phyloP scores from a whole-genome alignment of 2,329 filamentous ascomycete species.

The Aspergillus piperis region DNA sequence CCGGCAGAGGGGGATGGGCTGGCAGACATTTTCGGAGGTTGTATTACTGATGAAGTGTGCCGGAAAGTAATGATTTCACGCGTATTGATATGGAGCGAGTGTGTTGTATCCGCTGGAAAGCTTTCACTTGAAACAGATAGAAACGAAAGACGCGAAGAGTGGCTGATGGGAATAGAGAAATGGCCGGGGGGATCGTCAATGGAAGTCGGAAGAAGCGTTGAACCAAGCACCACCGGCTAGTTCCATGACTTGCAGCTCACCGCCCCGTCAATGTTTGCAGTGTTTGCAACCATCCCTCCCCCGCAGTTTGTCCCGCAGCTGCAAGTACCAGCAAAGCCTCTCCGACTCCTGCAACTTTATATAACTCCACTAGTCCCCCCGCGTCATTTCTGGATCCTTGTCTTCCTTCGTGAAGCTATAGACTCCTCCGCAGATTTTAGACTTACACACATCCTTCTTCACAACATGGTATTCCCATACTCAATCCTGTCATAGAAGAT shows the following conservation, averaged over 20 bases:
- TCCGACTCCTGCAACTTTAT: slow-evolving; percentile 1
- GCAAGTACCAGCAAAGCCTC: neutral
- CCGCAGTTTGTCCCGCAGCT: slow-evolving; percentile 30
- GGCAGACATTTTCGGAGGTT: slow-evolving; percentile 38
- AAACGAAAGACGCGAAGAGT: neutral
- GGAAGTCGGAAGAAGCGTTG: slow-evolving; percentile 23
- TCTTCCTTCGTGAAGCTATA: neutral
- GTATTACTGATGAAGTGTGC: neutral
- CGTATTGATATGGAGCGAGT: neutral
- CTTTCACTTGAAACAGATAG: neutral
- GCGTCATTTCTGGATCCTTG: neutral
- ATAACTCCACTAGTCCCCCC: neutral
- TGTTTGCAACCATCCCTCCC: slow-evolving; percentile 27
- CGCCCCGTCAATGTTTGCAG: slow-evolving; percentile 11
- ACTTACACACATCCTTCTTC: neutral
- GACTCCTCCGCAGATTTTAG: neutral
- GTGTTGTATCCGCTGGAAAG: neutral
- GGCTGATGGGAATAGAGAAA: neutral
- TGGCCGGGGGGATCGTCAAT: slow-evolving; percentile 3
- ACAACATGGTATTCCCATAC: slow-evolving; percentile 14
- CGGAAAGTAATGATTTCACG: neutral
- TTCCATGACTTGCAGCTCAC: neutral
- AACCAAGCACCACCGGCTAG: slow-evolving; percentile 10
- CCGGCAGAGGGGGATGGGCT: slow-evolving; percentile 45
- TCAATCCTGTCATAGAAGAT: neutral